phyloP scores from a whole-genome alignment of 169 alveolate genomes.

The Cryptosporidium canis region DNA sequence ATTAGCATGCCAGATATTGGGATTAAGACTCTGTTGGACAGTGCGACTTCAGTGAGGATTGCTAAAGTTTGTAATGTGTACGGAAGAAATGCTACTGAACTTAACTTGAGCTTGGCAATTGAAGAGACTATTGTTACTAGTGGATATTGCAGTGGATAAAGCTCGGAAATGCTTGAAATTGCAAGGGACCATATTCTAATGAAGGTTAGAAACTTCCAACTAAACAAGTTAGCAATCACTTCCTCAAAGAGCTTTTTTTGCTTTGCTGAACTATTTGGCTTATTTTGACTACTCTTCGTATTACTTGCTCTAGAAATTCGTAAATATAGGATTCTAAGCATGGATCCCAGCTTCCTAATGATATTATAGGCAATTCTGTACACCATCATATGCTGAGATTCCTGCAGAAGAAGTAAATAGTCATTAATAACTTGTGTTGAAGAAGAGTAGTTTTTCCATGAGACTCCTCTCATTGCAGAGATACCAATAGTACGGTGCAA shows the following conservation, averaged over 20 bases:
- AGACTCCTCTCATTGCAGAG: slow-evolving; percentile 57
- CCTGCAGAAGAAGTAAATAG: not conserved
- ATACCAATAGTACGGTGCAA: slow-evolving; percentile 62
- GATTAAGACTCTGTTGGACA: slow-evolving; percentile 1
- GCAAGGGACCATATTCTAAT: slow-evolving; percentile 44
- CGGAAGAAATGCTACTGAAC: slow-evolving; percentile 34
- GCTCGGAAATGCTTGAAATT: slow-evolving; percentile 1
- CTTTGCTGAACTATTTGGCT: not conserved
- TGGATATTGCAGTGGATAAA: slow-evolving; percentile 61
- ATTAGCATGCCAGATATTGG: slow-evolving; percentile 28
- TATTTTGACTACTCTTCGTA: not conserved
- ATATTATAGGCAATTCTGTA: slow-evolving; percentile 41
- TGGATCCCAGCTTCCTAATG: slow-evolving; percentile 39
- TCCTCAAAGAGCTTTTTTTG: slow-evolving; percentile 40
- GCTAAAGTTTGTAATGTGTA: slow-evolving; percentile 14
- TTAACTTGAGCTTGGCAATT: slow-evolving; percentile 5
- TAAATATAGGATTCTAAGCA: slow-evolving; percentile 27
- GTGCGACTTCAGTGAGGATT: slow-evolving; percentile 21
- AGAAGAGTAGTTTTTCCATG: slow-evolving; percentile 53
- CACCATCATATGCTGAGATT: slow-evolving; percentile 14
- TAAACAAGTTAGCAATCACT: slow-evolving; percentile 1
- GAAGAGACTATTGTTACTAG: slow-evolving; percentile 12
- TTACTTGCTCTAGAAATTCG: slow-evolving; percentile 11
- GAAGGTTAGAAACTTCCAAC: slow-evolving; percentile 43
- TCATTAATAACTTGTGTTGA: slow-evolving; percentile 11